Conservation (phyloP, 1,284 basidiomycete genomes). For the Quambalaria eucalypti region DNA sequence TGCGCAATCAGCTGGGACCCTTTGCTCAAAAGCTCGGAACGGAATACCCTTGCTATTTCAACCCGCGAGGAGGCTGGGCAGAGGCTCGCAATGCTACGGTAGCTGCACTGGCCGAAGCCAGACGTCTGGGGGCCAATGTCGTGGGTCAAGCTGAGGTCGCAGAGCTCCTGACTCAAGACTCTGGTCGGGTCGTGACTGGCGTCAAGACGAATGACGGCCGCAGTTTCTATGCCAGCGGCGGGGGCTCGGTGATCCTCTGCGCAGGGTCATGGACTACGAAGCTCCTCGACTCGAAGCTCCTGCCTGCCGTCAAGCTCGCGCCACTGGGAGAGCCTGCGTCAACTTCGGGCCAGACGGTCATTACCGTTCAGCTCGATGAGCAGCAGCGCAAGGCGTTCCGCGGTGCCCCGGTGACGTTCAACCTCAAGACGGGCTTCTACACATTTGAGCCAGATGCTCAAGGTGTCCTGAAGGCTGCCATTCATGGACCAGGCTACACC, state of each 20-base stretch:
- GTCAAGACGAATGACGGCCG: slow-evolving; percentile 61
- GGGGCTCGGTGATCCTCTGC: slow-evolving; percentile 59
- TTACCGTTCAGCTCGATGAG: slow-evolving; percentile 62
- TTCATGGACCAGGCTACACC: slow-evolving; percentile 61
- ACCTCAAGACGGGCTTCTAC: slow-evolving; percentile 53
- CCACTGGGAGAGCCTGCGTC: background rate
- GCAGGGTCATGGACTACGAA: slow-evolving; percentile 76
- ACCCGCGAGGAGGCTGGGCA: slow-evolving; percentile 75
- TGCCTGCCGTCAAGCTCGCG: background rate
- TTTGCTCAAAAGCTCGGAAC: slow-evolving; percentile 13
- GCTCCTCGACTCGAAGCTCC: slow-evolving; percentile 51
- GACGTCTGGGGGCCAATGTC: slow-evolving; percentile 58
- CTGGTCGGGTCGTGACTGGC: slow-evolving; percentile 53
- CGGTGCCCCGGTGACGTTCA: slow-evolving; percentile 62
- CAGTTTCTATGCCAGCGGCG: slow-evolving; percentile 48
- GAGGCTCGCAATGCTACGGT: slow-evolving; percentile 63
- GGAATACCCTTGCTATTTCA: slow-evolving; percentile 55
- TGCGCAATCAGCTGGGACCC: slow-evolving; percentile 5
- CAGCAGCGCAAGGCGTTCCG: slow-evolving; percentile 62
- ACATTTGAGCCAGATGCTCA: slow-evolving; percentile 58
- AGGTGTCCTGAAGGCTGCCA: slow-evolving; percentile 64
- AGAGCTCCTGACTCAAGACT: slow-evolving; percentile 49
- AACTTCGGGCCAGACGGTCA: slow-evolving; percentile 57
- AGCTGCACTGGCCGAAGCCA: slow-evolving; percentile 57
- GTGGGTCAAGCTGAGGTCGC: slow-evolving; percentile 56